Evolutionary conservation across 495 filamentous ascomycete species (phyloP), one percentile per base, ranked within the genome.

Genomic region (Lophiotrema nucula): DNA sequence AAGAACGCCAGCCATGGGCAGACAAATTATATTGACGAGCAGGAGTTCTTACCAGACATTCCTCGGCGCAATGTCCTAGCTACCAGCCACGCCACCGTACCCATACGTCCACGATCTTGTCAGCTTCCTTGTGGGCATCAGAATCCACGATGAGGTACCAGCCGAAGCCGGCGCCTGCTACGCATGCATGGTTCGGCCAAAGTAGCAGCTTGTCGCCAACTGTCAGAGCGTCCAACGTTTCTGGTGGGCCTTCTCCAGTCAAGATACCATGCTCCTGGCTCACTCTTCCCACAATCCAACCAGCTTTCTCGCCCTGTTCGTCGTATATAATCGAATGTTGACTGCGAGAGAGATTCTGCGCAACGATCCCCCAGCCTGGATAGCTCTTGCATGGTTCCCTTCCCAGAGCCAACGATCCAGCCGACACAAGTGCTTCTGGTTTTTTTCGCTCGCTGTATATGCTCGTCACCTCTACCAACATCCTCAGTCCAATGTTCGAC

Each of bases 121-220:
- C 78, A 47, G 79, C 73, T 57, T 78, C 72, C 13, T 66, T 49
- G 37, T 60, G 39, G 2, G 4, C 47, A 10, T 58, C 64, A 23
- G 80, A 83, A 70, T 95, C 88, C 3, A 95, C 83, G 22, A 95
- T 74, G 27, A 90, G 72, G 70, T 91, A 95, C 74, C 80, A 92
- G 5, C 81, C 84, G 69, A 83, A 86, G 1, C 82, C 81, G 0
- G 83, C 84, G 0, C 87, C 86, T 3, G 88, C 82, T 47, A 93
- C 86, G 65, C 91, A 95, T 35, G 88, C 81, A 72, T 96, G 91
- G 65, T 95, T 95, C 0, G 90, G 89, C 79, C 84, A 92, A 11
- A 95, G 74, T 45, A 84, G 76, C 22, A 93, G 77, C 49, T 82
- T 80, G 62, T 82, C 70, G 8, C 85, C 86, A 22, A 84, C 72